Evolutionary conservation across 2,329 filamentous ascomycete species (phyloP).

Genomic region (Neonectria sp.): DNA sequence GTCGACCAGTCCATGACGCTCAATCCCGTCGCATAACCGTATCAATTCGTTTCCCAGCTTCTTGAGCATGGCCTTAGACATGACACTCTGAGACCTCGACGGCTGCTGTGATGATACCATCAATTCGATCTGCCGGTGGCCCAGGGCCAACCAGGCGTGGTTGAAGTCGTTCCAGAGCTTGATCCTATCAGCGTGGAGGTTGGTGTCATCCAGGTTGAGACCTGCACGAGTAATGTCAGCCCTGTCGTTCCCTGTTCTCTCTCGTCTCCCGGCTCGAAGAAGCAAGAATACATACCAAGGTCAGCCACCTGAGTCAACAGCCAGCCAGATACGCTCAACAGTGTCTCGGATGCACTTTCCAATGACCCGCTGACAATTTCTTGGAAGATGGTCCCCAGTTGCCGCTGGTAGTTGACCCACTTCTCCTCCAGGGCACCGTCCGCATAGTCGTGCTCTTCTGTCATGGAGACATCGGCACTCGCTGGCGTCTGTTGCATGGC

Average conservation of each 20-base stretch:
- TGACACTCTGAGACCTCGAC: conserved; percentile 72
- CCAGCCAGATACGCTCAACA: conserved; percentile 69
- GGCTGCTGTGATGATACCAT: conserved; percentile 72
- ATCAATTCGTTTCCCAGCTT: conserved; percentile 88
- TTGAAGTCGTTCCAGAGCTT: conserved; percentile 97
- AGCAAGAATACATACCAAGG: conserved; percentile 62
- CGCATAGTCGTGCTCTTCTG: conserved; percentile 71
- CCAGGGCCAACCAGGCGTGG: conserved; percentile 86
- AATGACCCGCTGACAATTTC: conserved; percentile 72
- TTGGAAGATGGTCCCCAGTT: conserved; percentile 78
- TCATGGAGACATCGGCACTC: conserved; percentile 62
- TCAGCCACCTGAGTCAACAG: conserved; percentile 69
- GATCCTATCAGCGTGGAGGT: conserved; percentile 81
- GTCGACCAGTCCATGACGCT: conserved; percentile 94
- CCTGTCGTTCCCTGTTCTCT: conserved; percentile 4
- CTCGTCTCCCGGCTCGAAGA: conserved; percentile 7
- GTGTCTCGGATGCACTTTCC: conserved; percentile 65
- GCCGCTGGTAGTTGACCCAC: conserved; percentile 76
- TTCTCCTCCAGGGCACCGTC: conserved; percentile 75
- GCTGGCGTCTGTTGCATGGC: conserved; percentile 58
- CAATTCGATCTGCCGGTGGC: conserved; percentile 88
- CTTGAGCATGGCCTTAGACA: conserved; percentile 79
- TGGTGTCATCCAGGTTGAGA: conserved; percentile 86
- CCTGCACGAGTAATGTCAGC: conserved; percentile 66
- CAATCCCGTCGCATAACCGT: conserved; percentile 86